Base-by-base conservation (phyloP, 345 rosid genomes). In the Cardamine resedifolia region DNA sequence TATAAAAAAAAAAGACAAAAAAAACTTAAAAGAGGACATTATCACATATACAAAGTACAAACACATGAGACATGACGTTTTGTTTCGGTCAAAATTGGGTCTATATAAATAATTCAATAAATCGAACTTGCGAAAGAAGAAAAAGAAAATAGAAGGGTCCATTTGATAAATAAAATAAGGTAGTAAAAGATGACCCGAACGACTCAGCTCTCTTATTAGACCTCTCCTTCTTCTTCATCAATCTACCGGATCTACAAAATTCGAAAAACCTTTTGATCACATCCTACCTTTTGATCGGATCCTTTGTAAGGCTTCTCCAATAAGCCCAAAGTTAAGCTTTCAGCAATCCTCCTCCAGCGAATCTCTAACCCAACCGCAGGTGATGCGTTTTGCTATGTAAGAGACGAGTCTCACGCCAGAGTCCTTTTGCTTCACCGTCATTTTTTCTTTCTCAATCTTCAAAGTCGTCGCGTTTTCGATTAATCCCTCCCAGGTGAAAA, bases 321-420 rank as follows among this genome's bases (percentile, higher is more conserved):
- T 28, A 0, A 66, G 78, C 68, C 78, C 78, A 74, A 67, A 47
- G 2, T 0, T 5, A 33, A 59, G 34, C 39, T 21, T 61, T 10
- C 70, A 2, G 47, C 63, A 33, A 39, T 49, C 31, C 14, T 60
- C 19, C 66, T 58, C 5, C 33, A 45, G 33, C 23, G 3, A 68
- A 6, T 64, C 71, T 56, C 23, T 12, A 28, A 64, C 14, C 66
- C 44, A 66, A 74, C 45, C 72, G 60, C 72, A 57, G 44, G 71
- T 64, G 77, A 12, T 12, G 66, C 65, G 77, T 73, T 65, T 45
- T 55, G 64, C 39, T 33, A 7, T 23, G 49, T 30, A 39, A 45
- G 50, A 45, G 41, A 73, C 77, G 56, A 57, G 26, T 28, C 68
- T 49, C 12, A 50, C 64, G 65, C 74, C 79, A 74, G 79, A 64